Evolutionary conservation across 345 rosid genomes (phyloP), one percentile per base, ranked within the genome.

Genomic region (Gossypium stocksii): DNA sequence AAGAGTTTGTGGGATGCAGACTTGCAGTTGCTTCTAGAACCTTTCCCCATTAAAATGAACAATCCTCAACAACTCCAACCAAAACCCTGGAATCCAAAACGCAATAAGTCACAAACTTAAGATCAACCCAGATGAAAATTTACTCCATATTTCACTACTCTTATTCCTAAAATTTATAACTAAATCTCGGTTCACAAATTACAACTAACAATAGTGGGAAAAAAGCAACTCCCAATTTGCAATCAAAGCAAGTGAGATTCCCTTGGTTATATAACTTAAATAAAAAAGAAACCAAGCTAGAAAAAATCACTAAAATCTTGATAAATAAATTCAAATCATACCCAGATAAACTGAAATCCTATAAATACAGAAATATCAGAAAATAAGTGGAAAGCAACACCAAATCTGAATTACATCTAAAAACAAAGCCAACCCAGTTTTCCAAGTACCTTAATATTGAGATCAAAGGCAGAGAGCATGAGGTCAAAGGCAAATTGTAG

Each of bases 1-100:
- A 95, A 95, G 56, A 89, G 89, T 87, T 86, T 91, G 84, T 96
- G 99, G 48, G 99, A 90, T 57, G 97, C 82, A 76, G 99, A 93
- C 87, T 90, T 93, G 83, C 99, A 93, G 76, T 84, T 91, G 63
- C 70, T 86, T 89, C 90, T 95, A 6, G 90, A 84, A 80, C 98
- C 85, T 89, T 91, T 93, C 76, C 97, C 92, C 90, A 90, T 90
- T 83, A 74, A 73, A 72, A 62, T 75, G 56, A 71, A 61, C 73
- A 78, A 46, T 49, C 62, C 63, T 44, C 66, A 73, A 57, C 48
- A 68, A 49, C 45, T 65, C 70, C 59, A 70, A 48, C 48, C 72
- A 72, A 69, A 70, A 77, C 59, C 53, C 85, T 80, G 78, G 61
- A 79, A 13, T 71, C 48, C 68, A 80, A 25, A 64, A 27, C 38